Conservation (phyloP, 345 rosid genomes). For the Nasturtium officinale region DNA sequence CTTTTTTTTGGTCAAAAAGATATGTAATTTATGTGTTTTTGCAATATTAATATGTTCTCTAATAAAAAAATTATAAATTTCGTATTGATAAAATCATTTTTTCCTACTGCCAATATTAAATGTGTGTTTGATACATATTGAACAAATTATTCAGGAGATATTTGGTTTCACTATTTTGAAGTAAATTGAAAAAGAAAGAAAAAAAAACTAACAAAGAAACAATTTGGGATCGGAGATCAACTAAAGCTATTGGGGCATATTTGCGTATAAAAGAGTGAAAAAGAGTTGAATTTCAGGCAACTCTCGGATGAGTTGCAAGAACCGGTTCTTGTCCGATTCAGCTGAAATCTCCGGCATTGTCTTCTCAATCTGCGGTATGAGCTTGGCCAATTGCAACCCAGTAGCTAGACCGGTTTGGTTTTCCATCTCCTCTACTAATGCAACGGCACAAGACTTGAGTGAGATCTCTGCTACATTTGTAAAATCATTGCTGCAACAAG, state of each 20-base stretch:
- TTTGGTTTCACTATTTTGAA: background rate
- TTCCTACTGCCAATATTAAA: background rate
- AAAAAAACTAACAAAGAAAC: conserved; percentile 13
- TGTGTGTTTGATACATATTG: conserved; percentile 30
- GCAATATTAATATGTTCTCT: background rate
- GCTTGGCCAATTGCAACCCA: conserved; percentile 77
- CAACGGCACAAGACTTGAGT: conserved; percentile 55
- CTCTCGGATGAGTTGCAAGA: conserved; percentile 53
- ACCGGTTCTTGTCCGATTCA: conserved; percentile 67
- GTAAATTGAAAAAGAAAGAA: background rate
- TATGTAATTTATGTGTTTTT: background rate
- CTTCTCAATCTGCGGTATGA: conserved; percentile 74
- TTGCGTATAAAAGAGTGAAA: conserved; percentile 82
- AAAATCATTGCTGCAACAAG: conserved; percentile 74
- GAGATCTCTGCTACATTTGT: conserved; percentile 60
- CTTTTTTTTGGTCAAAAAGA: too few relatives aligned
- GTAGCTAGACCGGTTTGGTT: conserved; percentile 47
- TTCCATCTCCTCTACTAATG: conserved; percentile 61
- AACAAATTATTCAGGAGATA: background rate
- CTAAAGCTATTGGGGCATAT: conserved; percentile 48
- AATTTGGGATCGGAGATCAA: background rate
- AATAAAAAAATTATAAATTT: background rate
- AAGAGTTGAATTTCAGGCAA: conserved; percentile 78
- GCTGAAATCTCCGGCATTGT: conserved; percentile 52
- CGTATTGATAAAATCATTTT: background rate